These are phyloP conservation scores for Colletotrichum liriopes DNA, from an alignment of 2,329 filamentous ascomycete genomes.

Conservation along the genomic window DNA sequence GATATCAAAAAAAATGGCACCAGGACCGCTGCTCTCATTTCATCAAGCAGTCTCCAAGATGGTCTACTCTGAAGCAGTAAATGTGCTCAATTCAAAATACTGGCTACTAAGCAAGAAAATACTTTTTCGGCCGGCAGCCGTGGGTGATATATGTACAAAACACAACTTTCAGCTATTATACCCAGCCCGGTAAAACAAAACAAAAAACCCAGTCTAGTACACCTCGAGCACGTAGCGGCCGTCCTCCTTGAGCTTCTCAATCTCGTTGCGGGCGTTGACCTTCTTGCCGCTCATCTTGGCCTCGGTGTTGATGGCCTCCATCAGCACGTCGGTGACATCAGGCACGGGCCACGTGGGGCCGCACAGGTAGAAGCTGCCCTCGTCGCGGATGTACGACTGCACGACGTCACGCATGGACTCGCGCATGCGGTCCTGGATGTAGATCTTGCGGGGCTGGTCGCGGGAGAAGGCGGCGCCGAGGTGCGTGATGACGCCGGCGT, in stretches of 20 bases:
- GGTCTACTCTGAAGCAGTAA: background rate
- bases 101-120: conserved; percentile 3
- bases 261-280: conserved; percentile 89
- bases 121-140: conserved; percentile 15
- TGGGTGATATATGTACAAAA: conserved; percentile 25
- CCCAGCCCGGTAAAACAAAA: background rate
- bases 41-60: background rate
- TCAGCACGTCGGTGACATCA: conserved; percentile 92
- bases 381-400: conserved; percentile 87
- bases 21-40: background rate
- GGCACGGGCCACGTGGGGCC: conserved; percentile 99
- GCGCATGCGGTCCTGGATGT: conserved; percentile 98
- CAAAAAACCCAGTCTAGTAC: conserved; percentile 71
- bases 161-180: background rate
- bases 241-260: conserved; percentile 97
- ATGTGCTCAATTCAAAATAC: background rate
- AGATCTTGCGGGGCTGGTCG: conserved; percentile 98
- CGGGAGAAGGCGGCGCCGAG: conserved; percentile 95
- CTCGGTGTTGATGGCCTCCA: conserved; percentile 89
- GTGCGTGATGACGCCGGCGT: conserved; percentile 94
- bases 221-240: conserved; percentile 96
- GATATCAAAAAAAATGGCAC: too few species aligned
- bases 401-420: conserved; percentile 87
- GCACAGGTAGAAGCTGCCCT: conserved; percentile 96
- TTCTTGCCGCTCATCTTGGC: conserved; percentile 81